Base-by-base conservation (phyloP, 495 filamentous ascomycete species). In the Penicillium canariense region DNA sequence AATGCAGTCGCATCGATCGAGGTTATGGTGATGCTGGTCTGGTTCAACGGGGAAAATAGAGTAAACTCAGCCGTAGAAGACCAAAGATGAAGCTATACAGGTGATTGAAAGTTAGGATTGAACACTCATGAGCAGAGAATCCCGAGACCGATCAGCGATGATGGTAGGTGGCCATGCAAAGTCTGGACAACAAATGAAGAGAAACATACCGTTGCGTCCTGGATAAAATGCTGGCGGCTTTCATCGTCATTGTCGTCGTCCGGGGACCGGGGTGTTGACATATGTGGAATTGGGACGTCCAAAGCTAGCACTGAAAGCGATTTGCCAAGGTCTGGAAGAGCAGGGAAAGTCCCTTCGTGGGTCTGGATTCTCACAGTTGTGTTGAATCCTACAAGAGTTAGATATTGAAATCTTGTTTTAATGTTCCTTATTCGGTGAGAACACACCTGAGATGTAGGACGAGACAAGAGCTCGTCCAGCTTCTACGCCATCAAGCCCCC, bases 1-100 rank as follows among this genome's bases (percentile, higher is more conserved):
- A 84, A 85, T 0, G 94, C 89, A 1, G 87, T 91, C 15, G 91
- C 94, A 60, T 96, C 84, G 51, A 98, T 76, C 35, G 73, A 80
- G 17, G 89, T 87, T 59, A 98, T 78, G 53, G 80, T 87, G 17
- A 98, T 67, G 1, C 81, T 87, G 17, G 85, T 87, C 50, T 84
- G 72, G 36, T 74, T 70, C 3, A 96, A 75, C 0, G 94, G 94
- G 2, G 92, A 96, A 38, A 81, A 77, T 31, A 98, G 77, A 0
- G 83, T 86, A 75, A 98, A 96, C 4, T 87, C 82, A 23, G 91
- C 93, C 0, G 89, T 93, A 10, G 89, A 94, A 25, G 89, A 89
- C 58, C 90, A 80, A 56, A 98, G 61, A 71, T 96, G 90, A 63
- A 90, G 79, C 81, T 84, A 55, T 20, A 25, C 7, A 43, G 17